phyloP scores from a whole-genome alignment of 768 basidiomycete genomes.

The Psilocybe cubensis region DNA sequence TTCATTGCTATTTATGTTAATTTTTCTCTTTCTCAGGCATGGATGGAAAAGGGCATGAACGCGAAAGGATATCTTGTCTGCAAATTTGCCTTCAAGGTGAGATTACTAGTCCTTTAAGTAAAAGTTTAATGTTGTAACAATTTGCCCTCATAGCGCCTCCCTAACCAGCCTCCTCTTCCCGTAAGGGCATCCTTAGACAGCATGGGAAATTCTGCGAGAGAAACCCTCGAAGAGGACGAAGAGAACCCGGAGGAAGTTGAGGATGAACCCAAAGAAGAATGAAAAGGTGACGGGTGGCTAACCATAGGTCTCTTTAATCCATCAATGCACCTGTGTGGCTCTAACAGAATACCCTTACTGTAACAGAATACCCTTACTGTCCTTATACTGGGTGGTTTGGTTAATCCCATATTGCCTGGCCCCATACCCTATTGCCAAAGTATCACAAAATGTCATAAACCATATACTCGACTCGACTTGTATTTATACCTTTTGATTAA shows the following conservation, averaged over 20 bases:
- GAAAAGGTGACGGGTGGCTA: too few relatives aligned
- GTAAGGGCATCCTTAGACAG: conserved; percentile 20
- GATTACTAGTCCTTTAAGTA: conserved; percentile 13
- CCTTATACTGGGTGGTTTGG: too few relatives aligned
- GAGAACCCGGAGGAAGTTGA: too few relatives aligned
- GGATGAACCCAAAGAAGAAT: conserved; percentile 7
- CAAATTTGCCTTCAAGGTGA: conserved; percentile 82
- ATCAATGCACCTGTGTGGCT: too few relatives aligned
- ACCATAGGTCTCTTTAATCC: too few relatives aligned
- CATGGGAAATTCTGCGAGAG: conserved; percentile 19
- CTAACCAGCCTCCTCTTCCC: conserved; percentile 57
- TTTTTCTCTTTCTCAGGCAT: conserved; percentile 49
- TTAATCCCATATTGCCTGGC: too few relatives aligned
- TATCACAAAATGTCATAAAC: too few relatives aligned
- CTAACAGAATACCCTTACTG: too few relatives aligned
- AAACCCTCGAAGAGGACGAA: conserved; percentile 19
- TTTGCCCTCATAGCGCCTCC: conserved; percentile 46
- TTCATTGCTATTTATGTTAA: neutral
- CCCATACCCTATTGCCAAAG: too few relatives aligned
- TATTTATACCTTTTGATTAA: too few relatives aligned
- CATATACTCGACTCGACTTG: too few relatives aligned
- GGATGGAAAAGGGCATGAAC: conserved; percentile 76
- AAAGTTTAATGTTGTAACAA: neutral
- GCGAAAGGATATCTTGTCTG: conserved; percentile 77
- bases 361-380: too few relatives aligned